These are phyloP conservation scores for Venturia aucupariae DNA, from an alignment of 2,329 filamentous ascomycete genomes.

Conservation along the genomic window DNA sequence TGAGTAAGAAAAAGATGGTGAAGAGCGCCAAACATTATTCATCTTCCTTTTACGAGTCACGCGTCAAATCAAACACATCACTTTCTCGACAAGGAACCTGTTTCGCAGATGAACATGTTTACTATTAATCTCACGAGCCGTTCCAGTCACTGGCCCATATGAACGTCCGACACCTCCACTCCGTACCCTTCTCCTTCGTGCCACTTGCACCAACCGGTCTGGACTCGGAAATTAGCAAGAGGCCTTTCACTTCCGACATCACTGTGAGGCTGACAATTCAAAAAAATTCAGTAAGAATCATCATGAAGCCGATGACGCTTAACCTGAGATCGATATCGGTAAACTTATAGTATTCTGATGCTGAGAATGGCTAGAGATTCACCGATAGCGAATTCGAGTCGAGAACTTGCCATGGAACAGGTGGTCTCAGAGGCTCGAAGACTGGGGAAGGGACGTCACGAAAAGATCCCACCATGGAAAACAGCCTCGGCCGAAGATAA, in stretches of 20 bases:
- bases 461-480: no score
- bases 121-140: constrained; percentile 17
- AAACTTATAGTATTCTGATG: no score
- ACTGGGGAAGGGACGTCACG: no score
- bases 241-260: not conserved
- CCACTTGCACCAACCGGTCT: constrained; percentile 78
- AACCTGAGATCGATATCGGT: no score
- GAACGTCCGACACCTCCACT: constrained; percentile 85
- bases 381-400: no score
- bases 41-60: not conserved
- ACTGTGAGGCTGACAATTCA: no score
- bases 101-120: not conserved
- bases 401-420: no score
- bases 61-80: not conserved
- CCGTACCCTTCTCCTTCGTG: constrained; percentile 70
- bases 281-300: no score
- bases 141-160: constrained; percentile 60
- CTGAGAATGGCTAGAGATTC: no score
- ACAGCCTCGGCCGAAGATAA: not conserved
- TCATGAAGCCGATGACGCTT: no score
- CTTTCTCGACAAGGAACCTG: not conserved
- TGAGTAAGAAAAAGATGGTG: no score
- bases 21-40: not conserved
- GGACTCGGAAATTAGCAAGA: not conserved
- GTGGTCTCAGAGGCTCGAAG: no score